Conservation (phyloP, 192 early-diverging fungal genomes). For the Spizellomyces punctatus region DNA sequence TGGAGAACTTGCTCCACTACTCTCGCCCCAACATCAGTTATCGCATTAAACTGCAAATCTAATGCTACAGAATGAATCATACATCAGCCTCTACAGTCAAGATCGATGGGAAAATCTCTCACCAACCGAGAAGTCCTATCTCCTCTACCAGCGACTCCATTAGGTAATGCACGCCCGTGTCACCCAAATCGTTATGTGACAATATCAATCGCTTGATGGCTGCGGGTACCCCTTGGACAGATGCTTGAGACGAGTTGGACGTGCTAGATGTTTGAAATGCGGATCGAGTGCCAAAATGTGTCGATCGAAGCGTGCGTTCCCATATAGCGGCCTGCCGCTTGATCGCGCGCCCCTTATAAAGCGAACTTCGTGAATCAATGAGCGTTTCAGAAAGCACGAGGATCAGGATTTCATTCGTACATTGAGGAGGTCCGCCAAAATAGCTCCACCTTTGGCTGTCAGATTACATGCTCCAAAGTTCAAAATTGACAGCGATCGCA, state of each 20-base stretch:
- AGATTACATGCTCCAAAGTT: slow-evolving; percentile 36
- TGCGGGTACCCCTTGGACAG: slow-evolving; percentile 8
- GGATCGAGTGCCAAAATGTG: not conserved
- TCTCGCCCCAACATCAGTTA: slow-evolving; percentile 34
- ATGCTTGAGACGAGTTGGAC: slow-evolving; percentile 18
- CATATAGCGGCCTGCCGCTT: slow-evolving; percentile 35
- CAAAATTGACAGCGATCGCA: slow-evolving; percentile 23
- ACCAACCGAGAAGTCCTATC: slow-evolving; percentile 36
- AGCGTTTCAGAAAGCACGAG: not conserved
- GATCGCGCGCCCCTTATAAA: slow-evolving; percentile 16
- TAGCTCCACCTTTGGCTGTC: slow-evolving; percentile 27
- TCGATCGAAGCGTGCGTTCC: slow-evolving; percentile 36
- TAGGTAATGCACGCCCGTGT: slow-evolving; percentile 35
- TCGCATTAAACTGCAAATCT: slow-evolving; percentile 42
- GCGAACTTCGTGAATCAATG: not conserved
- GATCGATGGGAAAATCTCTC: not conserved
- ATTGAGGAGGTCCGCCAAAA: slow-evolving; percentile 36
- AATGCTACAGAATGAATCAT: slow-evolving; percentile 26
- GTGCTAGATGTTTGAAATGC: not conserved
- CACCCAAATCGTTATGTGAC: slow-evolving; percentile 38
- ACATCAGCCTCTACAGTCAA: not conserved
- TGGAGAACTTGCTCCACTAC: slow-evolving; percentile 41
- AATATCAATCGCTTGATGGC: slow-evolving; percentile 33
- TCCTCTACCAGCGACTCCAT: slow-evolving; percentile 41
- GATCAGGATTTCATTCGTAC: not conserved